phyloP scores from a whole-genome alignment of 2,329 filamentous ascomycete species.

The Colletotrichum kahawae region DNA sequence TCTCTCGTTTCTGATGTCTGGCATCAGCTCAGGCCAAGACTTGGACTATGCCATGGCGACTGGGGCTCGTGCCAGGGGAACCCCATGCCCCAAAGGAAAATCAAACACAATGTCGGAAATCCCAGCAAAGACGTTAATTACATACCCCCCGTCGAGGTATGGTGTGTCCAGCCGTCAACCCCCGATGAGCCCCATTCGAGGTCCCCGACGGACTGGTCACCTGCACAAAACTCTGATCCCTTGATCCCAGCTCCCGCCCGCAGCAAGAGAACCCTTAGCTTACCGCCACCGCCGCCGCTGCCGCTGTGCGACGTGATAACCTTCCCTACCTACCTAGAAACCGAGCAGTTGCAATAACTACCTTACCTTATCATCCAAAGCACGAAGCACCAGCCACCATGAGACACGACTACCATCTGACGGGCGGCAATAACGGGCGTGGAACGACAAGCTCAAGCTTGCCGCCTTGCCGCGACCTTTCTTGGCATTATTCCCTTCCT shows the following conservation, averaged over 20 bases:
- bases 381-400: not conserved
- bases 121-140: constrained; percentile 40
- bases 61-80: not conserved
- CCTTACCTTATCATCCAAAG: not conserved
- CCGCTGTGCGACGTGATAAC: not conserved
- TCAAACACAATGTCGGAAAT: not conserved
- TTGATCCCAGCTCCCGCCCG: constrained; percentile 6
- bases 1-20: not conserved
- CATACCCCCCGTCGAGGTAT: constrained; percentile 46
- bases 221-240: not conserved
- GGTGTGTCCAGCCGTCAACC: constrained; percentile 23
- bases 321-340: not conserved
- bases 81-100: not conserved
- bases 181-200: not conserved
- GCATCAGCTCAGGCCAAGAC: not conserved
- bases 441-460: not conserved
- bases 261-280: not conserved
- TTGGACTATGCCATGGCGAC: not conserved
- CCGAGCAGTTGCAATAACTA: not conserved
- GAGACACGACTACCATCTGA: not conserved
- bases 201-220: not conserved
- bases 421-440: constrained; percentile 1
- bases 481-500: not conserved
- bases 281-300: not conserved
- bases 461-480: not conserved